Evolutionary conservation across 306 rosid genomes (phyloP).

Genomic region (Argentina anserina): DNA sequence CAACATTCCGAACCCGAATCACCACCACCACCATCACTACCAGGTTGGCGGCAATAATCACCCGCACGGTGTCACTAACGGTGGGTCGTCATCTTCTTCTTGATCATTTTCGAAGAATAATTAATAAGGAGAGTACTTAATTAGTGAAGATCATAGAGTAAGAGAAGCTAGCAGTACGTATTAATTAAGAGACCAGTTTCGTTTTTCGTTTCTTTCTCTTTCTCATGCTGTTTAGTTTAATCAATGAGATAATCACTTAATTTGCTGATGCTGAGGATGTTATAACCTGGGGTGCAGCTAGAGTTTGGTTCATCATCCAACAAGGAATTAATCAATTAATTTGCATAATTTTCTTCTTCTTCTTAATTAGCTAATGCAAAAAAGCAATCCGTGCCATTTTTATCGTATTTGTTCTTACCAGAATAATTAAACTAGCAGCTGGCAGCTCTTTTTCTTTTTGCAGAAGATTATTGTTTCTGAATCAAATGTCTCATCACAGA

Average conservation of each 20-base stretch:
- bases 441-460: slow-evolving; percentile 19
- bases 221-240: slow-evolving; percentile 41
- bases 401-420: background rate
- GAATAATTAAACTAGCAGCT: slow-evolving; percentile 1
- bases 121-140: slow-evolving; percentile 32
- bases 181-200: slow-evolving; percentile 30
- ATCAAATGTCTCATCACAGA: slow-evolving; percentile 40
- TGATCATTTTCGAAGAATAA: slow-evolving; percentile 44
- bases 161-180: slow-evolving; percentile 24
- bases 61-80: slow-evolving; percentile 59
- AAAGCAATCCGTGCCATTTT: background rate
- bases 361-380: background rate
- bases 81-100: slow-evolving; percentile 95
- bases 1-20: slow-evolving; percentile 26
- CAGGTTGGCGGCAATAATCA: slow-evolving; percentile 19
- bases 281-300: slow-evolving; percentile 24
- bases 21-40: slow-evolving; percentile 9
- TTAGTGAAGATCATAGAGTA: slow-evolving; percentile 37
- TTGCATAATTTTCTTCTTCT: slow-evolving; percentile 6
- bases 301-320: background rate
- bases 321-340: background rate
- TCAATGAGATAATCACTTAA: slow-evolving; percentile 55
- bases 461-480: slow-evolving; percentile 25
- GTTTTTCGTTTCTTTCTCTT: slow-evolving; percentile 12
- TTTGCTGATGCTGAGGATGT: slow-evolving; percentile 35